Evolutionary conservation across 116 monocot genomes (phyloP).

Genomic region (Phalaenopsis hybrid): DNA sequence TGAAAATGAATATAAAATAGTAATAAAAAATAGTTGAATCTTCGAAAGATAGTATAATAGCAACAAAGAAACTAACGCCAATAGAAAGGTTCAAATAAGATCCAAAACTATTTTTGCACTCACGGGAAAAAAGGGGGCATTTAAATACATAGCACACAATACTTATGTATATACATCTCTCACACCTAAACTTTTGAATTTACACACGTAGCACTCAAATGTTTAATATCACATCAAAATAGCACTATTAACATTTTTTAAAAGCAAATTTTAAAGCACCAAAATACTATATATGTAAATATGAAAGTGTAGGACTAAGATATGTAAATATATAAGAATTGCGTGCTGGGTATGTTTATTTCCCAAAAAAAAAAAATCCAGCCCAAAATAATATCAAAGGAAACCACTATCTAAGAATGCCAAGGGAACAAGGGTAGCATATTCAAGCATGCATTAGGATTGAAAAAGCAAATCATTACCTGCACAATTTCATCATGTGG

Average conservation of each 20-base stretch:
- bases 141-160: too few species aligned
- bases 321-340: too few species aligned
- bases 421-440: background rate
- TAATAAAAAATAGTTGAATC: background rate
- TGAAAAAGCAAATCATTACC: conserved; percentile 25
- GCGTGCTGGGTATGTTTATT: too few species aligned
- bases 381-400: background rate
- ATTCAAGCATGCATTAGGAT: background rate
- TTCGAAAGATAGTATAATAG: background rate
- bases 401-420: background rate
- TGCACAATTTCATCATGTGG: conserved; percentile 74
- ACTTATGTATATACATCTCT: too few species aligned
- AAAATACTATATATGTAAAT: too few species aligned
- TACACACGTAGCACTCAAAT: too few species aligned
- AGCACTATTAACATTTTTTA: too few species aligned
- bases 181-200: too few species aligned
- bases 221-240: too few species aligned
- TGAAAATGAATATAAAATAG: background rate
- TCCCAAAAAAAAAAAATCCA: background rate
- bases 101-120: background rate
- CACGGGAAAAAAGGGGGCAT: too few species aligned
- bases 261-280: too few species aligned
- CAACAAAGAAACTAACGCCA: background rate
- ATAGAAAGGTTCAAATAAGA: background rate
- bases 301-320: too few species aligned